Evolutionary conservation across 2,329 filamentous ascomycete species (phyloP), one percentile per base, ranked within the genome.

Genomic region (Ophiostoma fasciatum): DNA sequence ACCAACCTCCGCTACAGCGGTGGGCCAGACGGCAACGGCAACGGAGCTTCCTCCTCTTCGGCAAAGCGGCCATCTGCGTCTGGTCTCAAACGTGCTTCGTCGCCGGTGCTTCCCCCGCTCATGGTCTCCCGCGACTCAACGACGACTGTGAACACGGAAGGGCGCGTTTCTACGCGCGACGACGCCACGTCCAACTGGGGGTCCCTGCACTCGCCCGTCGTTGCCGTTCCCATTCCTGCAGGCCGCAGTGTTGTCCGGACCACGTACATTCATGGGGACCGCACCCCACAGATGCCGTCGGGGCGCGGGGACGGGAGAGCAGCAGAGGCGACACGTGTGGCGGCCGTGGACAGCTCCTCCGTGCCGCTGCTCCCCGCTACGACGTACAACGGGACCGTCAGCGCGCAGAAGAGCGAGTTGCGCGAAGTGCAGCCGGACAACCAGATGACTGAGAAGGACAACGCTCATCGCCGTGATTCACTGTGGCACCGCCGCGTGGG

Each of bases 401-500:
- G n/a, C n/a, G n/a, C n/a, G n/a, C n/a, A n/a, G n/a, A n/a, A n/a
- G n/a, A n/a, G n/a, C n/a, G n/a, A n/a, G n/a, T n/a, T n/a, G n/a
- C n/a, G n/a, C n/a, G n/a, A n/a, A n/a, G n/a, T n/a, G n/a, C n/a
- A n/a, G n/a, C n/a, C n/a, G 9, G 33, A 36, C 21, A 27, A 33
- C 12, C n/a, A 8, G 12, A 13, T 26, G 18, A 13, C n/a, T 28
- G 22, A 28, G 21, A 14, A 39, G 27, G 31, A 27, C 5, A 39
- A 46, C 22, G 44, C 51, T 9, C 31, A 42, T 11, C 26, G 22
- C 47, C 23, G 11, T 13, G 35, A 51, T 19, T 52, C 56, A 5
- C 35, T 45, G 45, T 76, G 71, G 62, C 69, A 77, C 48, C 61
- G 58, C 25, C 67, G 72, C 3, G 56, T 77, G 32, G 74, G 74